phyloP scores from a whole-genome alignment of 331 rosid genomes.

The Quercus lobata region DNA sequence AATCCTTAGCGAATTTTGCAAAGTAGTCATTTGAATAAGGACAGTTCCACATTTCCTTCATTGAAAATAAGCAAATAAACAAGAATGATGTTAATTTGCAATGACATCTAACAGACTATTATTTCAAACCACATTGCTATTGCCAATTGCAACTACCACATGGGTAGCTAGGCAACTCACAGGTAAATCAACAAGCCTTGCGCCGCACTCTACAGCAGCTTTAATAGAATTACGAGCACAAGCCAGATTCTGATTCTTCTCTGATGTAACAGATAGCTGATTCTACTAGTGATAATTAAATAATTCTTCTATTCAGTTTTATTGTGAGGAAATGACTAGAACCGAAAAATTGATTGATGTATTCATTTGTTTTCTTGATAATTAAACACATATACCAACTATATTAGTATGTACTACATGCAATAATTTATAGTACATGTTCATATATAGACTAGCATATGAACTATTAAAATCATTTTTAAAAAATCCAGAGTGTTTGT shows the following conservation, averaged over 20 bases:
- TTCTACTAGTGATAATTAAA: not conserved
- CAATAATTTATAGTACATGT: too few species aligned
- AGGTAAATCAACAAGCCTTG: constrained; percentile 23
- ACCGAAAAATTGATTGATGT: not conserved
- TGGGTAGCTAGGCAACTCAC: constrained; percentile 7
- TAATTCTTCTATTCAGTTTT: not conserved
- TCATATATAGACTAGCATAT: too few species aligned
- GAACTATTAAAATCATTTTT: too few species aligned
- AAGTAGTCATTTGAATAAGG: constrained; percentile 21
- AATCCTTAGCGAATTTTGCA: constrained; percentile 17
- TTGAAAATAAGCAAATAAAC: not conserved
- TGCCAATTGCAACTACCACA: not conserved
- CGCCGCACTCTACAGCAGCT: constrained; percentile 5
- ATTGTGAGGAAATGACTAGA: not conserved
- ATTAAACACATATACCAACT: not conserved
- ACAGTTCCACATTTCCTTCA: constrained; percentile 32
- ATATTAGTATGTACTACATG: not conserved
- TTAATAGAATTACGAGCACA: constrained; percentile 4
- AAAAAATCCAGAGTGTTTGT: too few species aligned
- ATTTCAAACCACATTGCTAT: not conserved
- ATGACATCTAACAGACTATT: not conserved
- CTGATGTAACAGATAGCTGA: constrained; percentile 7
- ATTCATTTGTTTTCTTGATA: not conserved
- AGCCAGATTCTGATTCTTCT: constrained; percentile 23
- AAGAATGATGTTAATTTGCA: not conserved